phyloP scores from a whole-genome alignment of 208 protist species.

The Novymonas esmeraldas region DNA sequence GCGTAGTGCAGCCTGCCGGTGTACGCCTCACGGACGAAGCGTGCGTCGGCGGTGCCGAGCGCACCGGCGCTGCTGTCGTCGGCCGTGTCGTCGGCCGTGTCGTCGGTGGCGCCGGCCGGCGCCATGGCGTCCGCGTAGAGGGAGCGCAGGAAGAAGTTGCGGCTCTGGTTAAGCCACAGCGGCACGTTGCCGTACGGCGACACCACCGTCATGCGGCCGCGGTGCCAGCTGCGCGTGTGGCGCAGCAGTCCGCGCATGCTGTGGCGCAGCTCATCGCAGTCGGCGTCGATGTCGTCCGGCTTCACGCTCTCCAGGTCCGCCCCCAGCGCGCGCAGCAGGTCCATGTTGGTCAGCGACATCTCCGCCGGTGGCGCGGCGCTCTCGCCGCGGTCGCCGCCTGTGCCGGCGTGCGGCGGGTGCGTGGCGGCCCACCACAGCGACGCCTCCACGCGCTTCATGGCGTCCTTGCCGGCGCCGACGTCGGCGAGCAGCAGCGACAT shows the following conservation, averaged over 20 bases:
- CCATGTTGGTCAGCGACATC: conserved; percentile 13
- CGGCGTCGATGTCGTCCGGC: conserved; percentile 17
- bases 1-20: conserved; percentile 20
- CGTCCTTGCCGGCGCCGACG: conserved; percentile 2
- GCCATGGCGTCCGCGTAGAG: conserved; percentile 2
- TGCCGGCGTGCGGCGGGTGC: not conserved
- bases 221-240: conserved; percentile 18
- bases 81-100: not conserved
- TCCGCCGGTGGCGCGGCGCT: not conserved
- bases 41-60: conserved; percentile 1
- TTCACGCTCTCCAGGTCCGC: conserved; percentile 4
- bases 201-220: conserved; percentile 11
- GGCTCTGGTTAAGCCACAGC: conserved; percentile 25
- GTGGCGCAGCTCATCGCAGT: conserved; percentile 28
- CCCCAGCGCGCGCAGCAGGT: conserved; percentile 9
- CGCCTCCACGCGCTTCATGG: conserved; percentile 12
- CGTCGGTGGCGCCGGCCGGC: not conserved
- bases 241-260: conserved; percentile 24
- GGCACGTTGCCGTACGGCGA: conserved; percentile 20
- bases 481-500: conserved; percentile 12
- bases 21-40: conserved; percentile 3
- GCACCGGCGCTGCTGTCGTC: not conserved
- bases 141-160: conserved; percentile 20
- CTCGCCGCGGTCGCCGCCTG: too few relatives aligned
- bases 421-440: conserved; percentile 12